Conservation (phyloP, 129 eudicot species). For the Ambrosia artemisiifolia region DNA sequence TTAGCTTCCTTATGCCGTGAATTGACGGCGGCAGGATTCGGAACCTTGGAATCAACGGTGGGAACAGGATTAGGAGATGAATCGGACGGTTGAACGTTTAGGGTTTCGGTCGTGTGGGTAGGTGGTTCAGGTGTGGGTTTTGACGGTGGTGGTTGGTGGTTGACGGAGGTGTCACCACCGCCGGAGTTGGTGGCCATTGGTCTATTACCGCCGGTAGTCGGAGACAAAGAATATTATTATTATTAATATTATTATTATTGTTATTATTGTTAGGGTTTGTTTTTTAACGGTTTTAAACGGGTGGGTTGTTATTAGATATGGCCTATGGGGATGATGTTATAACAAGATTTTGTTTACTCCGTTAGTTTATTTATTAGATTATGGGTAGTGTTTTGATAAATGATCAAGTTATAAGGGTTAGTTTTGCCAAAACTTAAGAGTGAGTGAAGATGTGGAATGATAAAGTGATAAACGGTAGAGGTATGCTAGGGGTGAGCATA, state of each 20-base stretch:
- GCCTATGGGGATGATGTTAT: too few species aligned
- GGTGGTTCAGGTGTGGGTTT: constrained; percentile 22
- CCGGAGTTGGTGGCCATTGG: constrained; percentile 37
- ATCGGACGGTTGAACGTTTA: constrained; percentile 10
- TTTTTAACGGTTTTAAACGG: constrained; percentile 24
- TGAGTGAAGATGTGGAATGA: too few species aligned
- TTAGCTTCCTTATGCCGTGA: constrained; percentile 27
- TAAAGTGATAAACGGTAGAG: too few species aligned
- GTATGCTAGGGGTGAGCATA: too few species aligned
- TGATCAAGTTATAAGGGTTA: too few species aligned
- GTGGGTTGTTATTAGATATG: not conserved
- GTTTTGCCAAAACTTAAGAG: too few species aligned
- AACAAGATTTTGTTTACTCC: not conserved
- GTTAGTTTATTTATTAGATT: not conserved
- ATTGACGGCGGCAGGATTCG: constrained; percentile 25
- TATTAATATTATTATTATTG: too few species aligned
- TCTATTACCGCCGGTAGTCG: not conserved
- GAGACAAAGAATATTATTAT: not conserved
- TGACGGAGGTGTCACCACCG: constrained; percentile 20
- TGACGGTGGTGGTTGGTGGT: constrained; percentile 21
- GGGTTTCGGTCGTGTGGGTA: constrained; percentile 11
- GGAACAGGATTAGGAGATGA: constrained; percentile 37
- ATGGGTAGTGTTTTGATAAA: too few species aligned
- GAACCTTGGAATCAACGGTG: constrained; percentile 15
- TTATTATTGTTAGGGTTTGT: not conserved